A percentile compares a stretch with the other conserved stretches of the same genome.
phyloP scores from a whole-genome alignment of 2,329 filamentous ascomycete species.

The Xylaria sp. region DNA sequence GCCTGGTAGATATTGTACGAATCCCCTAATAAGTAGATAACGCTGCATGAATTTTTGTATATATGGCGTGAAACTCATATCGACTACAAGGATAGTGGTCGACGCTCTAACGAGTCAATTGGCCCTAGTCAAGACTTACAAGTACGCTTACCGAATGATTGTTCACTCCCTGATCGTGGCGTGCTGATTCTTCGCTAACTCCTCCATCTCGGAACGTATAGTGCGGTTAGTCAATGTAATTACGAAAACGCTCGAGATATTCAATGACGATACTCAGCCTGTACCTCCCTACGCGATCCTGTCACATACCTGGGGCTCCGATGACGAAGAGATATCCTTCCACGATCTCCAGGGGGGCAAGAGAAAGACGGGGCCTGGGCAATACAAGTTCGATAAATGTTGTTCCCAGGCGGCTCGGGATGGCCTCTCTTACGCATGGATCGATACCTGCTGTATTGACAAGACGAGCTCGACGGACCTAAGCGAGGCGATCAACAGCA shows the following conservation, averaged over 20 bases:
- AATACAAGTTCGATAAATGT: conserved; percentile 20
- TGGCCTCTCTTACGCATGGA: conserved; percentile 20
- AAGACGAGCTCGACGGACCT: conserved; percentile 21
- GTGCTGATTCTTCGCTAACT: too few species aligned
- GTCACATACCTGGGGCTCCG: conserved; percentile 28
- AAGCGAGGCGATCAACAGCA: conserved; percentile 26
- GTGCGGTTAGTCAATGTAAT: conserved; percentile 21
- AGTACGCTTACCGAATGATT: neutral
- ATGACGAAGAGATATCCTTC: conserved; percentile 23
- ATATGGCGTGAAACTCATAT: too few species aligned
- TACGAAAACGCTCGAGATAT: conserved; percentile 18
- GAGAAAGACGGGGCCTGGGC: neutral
- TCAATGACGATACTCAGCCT: conserved; percentile 2
- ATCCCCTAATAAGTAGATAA: too few species aligned
- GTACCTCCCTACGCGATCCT: conserved; percentile 26
- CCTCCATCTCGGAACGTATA: neutral
- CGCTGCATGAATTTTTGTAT: too few species aligned
- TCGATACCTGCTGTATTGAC: conserved; percentile 34
- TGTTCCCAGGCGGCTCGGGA: conserved; percentile 13
- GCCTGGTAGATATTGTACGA: too few species aligned
- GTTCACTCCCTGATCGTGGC: neutral
- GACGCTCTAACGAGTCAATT: neutral
- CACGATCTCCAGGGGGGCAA: neutral
- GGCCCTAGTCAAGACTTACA: neutral
- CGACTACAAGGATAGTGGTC: too few species aligned